These are phyloP conservation scores for Blastobotrys arbuscula DNA, from an alignment of 1,139 yeast genomes.

Conservation along the genomic window DNA sequence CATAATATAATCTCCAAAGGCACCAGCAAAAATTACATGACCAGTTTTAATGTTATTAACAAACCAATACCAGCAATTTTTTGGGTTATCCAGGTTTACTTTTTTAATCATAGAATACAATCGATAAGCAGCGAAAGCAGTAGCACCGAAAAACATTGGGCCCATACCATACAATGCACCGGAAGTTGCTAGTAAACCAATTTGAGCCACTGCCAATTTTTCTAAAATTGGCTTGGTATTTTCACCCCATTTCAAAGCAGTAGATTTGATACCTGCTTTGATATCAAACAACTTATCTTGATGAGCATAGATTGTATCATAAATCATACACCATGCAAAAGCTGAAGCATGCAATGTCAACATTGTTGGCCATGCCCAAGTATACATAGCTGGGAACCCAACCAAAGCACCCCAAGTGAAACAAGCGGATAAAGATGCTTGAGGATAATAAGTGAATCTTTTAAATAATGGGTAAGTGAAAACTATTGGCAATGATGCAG, in stretches of 20 bases:
- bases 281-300: slow-evolving; percentile 89
- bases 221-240: slow-evolving; percentile 64
- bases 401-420: slow-evolving; percentile 93
- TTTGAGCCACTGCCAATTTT: slow-evolving; percentile 61
- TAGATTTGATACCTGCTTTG: slow-evolving; percentile 86
- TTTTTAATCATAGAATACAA: slow-evolving; percentile 57
- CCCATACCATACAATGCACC: slow-evolving; percentile 84
- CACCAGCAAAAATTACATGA: slow-evolving; percentile 68
- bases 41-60: slow-evolving; percentile 77
- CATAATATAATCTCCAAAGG: slow-evolving; percentile 64
- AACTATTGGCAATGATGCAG: slow-evolving; percentile 73
- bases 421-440: slow-evolving; percentile 70
- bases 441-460: slow-evolving; percentile 93
- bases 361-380: slow-evolving; percentile 66
- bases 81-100: slow-evolving; percentile 75
- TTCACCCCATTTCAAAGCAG: slow-evolving; percentile 91
- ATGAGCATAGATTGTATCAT: slow-evolving; percentile 95
- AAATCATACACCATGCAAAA: slow-evolving; percentile 89
- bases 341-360: slow-evolving; percentile 71
- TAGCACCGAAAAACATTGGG: slow-evolving; percentile 67
- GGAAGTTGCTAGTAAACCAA: slow-evolving; percentile 57
- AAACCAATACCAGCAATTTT: slow-evolving; percentile 77
- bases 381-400: slow-evolving; percentile 95
- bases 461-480: slow-evolving; percentile 89
- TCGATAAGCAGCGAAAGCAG: slow-evolving; percentile 63